These are phyloP conservation scores for Sclerotinia borealis DNA, from an alignment of 2,329 filamentous ascomycete genomes.

Conservation along the genomic window DNA sequence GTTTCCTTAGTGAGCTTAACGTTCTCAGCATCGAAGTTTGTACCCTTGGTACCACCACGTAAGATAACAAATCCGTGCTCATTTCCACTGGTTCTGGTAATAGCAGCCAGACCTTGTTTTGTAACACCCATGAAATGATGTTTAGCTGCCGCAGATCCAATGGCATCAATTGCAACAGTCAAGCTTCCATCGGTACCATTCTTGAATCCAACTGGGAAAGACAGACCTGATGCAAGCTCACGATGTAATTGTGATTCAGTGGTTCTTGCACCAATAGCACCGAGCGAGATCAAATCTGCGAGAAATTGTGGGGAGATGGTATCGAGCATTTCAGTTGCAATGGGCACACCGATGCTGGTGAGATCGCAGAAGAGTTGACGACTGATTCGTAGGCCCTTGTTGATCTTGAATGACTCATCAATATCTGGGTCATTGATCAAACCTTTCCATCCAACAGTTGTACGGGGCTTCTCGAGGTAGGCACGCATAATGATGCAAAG, in stretches of 20 bases:
- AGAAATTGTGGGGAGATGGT: slow-evolving; percentile 98
- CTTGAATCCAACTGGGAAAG: slow-evolving; percentile 99
- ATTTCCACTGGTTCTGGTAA: slow-evolving; percentile 88
- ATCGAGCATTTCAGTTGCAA: slow-evolving; percentile 97
- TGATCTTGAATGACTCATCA: slow-evolving; percentile 95
- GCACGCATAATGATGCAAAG: slow-evolving; percentile 94
- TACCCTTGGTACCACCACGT: slow-evolving; percentile 82
- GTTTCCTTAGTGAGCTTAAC: slow-evolving; percentile 74
- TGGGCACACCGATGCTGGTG: slow-evolving; percentile 81
- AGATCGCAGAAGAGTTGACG: slow-evolving; percentile 90
- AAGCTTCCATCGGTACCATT: slow-evolving; percentile 95
- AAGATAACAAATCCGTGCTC: slow-evolving; percentile 97
- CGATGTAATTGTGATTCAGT: slow-evolving; percentile 96
- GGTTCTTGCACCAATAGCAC: slow-evolving; percentile 90
- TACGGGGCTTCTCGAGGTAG: slow-evolving; percentile 98
- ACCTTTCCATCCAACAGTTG: slow-evolving; percentile 98
- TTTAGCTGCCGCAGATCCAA: slow-evolving; percentile 75
- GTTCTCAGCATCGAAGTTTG: slow-evolving; percentile 86
- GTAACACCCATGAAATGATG: slow-evolving; percentile 99
- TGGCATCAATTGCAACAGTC: slow-evolving; percentile 89
- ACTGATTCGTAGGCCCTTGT: slow-evolving; percentile 92
- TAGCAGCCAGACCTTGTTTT: slow-evolving; percentile 92
- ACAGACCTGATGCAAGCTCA: slow-evolving; percentile 88
- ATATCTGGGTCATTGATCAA: slow-evolving; percentile 99
- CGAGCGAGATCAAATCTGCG: slow-evolving; percentile 89